These are phyloP conservation scores for Phytophthora pinifolia DNA, from an alignment of 352 stramenopile genomes.

Conservation along the genomic window DNA sequence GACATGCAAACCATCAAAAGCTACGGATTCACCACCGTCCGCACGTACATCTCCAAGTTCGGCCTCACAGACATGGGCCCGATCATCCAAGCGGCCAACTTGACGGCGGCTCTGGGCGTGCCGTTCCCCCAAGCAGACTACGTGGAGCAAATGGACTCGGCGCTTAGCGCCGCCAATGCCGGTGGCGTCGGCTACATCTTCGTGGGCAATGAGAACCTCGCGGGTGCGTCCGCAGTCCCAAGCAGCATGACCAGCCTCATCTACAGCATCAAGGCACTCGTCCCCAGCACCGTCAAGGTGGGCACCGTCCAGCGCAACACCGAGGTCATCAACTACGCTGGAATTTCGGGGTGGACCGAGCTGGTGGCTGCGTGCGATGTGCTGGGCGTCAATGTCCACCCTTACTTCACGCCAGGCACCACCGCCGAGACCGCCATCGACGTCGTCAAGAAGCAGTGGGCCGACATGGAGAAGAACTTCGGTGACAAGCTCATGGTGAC, in stretches of 20 bases:
- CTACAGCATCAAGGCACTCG: slow-evolving; percentile 38
- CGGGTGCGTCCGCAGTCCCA: slow-evolving; percentile 22
- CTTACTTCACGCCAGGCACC: slow-evolving; percentile 41
- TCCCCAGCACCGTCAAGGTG: slow-evolving; percentile 50
- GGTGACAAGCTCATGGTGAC: slow-evolving; percentile 49
- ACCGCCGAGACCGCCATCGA: slow-evolving; percentile 34
- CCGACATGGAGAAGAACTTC: slow-evolving; percentile 27
- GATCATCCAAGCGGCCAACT: slow-evolving; percentile 34
- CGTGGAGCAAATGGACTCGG: slow-evolving; percentile 32
- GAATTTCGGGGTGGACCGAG: slow-evolving; percentile 31
- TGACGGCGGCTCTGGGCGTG: slow-evolving; percentile 45
- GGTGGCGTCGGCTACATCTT: slow-evolving; percentile 59
- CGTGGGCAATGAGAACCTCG: slow-evolving; percentile 68
- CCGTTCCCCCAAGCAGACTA: slow-evolving; percentile 47
- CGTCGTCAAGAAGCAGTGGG: slow-evolving; percentile 42
- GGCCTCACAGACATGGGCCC: slow-evolving; percentile 42
- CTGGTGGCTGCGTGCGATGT: slow-evolving; percentile 41
- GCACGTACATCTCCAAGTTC: slow-evolving; percentile 67
- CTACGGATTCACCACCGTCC: slow-evolving; percentile 55
- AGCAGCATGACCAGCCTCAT: slow-evolving; percentile 40
- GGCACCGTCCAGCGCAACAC: slow-evolving; percentile 69
- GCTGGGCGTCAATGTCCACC: slow-evolving; percentile 56
- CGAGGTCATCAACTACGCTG: slow-evolving; percentile 38
- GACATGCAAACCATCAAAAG: slow-evolving; percentile 54
- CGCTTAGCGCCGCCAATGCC: slow-evolving; percentile 36